Base-by-base conservation (phyloP, 1,284 basidiomycete genomes). In the Limonomyces culmigenus region DNA sequence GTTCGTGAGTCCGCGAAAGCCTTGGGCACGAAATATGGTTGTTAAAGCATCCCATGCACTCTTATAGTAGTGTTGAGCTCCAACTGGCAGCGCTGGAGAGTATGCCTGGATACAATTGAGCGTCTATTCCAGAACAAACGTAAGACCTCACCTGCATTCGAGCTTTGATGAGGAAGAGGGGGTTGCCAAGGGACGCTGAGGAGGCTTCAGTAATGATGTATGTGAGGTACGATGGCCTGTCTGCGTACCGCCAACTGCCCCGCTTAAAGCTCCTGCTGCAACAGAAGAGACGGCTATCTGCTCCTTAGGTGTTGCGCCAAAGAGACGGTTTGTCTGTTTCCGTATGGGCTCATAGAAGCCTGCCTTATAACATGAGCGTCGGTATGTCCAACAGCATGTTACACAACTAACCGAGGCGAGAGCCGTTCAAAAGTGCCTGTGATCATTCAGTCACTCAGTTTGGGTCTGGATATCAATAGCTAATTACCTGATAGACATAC, bases 331-430 rank as follows among this genome's bases (percentile, higher is more conserved):
- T 41, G 86, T 55, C 2, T 56, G 54, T 41, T 62, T 70, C 40
- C 93, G 70, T 41, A 97, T 74, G 2, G 92, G 92, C 52, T 98
- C 93, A 54, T 96, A 98, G 53, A 98, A 93, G 12, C 89, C 86
- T 89, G 43, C 3, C 29, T 12, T 11, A n/a, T 15, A 27, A 15
- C 21, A 30, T 18, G 18, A 39, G 15, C n/a, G 29, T 36, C 6
- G 35, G 39, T 29, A 19, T 23, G 41, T 19, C 19, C 35, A 27
- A 18, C n/a, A 17, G 30, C 12, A 18, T 29, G 5, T 12, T 15
- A 36, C n/a, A 1, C 36, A 19, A 49, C 67, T 35, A 47, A 81
- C 89, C 93, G 41, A 98, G 62, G 43, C 95, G 75, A 21, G 86
- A 95, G 8, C 93, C 95, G 50, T 98, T 98, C 42, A 98, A 62